Conservation (phyloP, 73 alveolate species). For the Blepharisma stoltei region DNA sequence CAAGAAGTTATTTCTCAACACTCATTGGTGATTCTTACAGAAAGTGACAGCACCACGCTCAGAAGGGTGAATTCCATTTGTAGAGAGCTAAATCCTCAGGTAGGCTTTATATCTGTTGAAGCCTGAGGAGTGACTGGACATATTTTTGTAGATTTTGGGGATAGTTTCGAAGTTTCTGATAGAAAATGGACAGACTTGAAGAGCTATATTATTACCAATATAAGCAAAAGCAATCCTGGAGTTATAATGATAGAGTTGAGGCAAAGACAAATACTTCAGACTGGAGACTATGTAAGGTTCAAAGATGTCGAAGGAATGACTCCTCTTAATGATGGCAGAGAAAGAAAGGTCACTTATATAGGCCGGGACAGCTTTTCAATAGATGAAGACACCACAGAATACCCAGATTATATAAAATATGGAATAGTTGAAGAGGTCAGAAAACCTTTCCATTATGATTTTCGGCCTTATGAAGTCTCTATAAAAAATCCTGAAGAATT, state of each 20-base stretch:
- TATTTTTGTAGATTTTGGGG: slow-evolving; percentile 96
- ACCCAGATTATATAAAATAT: neutral
- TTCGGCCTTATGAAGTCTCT: too few relatives aligned
- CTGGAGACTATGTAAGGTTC: slow-evolving; percentile 93
- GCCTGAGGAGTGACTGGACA: slow-evolving; percentile 84
- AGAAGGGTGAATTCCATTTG: slow-evolving; percentile 69
- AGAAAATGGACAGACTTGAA: slow-evolving; percentile 94
- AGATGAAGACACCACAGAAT: slow-evolving; percentile 73
- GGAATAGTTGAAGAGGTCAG: slow-evolving; percentile 56
- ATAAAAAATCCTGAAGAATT: too few relatives aligned
- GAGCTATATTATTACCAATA: slow-evolving; percentile 83
- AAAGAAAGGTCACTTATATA: slow-evolving; percentile 78
- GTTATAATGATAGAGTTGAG: slow-evolving; percentile 85
- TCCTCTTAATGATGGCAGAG: slow-evolving; percentile 89
- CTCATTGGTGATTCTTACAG: slow-evolving; percentile 84
- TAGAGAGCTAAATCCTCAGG: slow-evolving; percentile 52
- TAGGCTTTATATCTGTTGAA: slow-evolving; percentile 77
- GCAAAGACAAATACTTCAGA: slow-evolving; percentile 83
- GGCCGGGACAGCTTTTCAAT: slow-evolving; percentile 83
- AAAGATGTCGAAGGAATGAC: slow-evolving; percentile 99
- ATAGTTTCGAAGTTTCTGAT: slow-evolving; percentile 53
- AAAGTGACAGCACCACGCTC: slow-evolving; percentile 68
- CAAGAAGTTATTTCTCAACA: slow-evolving; percentile 48
- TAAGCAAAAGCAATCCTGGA: slow-evolving; percentile 74
- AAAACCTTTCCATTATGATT: neutral